Base-by-base conservation (phyloP, 2,329 filamentous ascomycete genomes). In the Mycosphaerella sp. region DNA sequence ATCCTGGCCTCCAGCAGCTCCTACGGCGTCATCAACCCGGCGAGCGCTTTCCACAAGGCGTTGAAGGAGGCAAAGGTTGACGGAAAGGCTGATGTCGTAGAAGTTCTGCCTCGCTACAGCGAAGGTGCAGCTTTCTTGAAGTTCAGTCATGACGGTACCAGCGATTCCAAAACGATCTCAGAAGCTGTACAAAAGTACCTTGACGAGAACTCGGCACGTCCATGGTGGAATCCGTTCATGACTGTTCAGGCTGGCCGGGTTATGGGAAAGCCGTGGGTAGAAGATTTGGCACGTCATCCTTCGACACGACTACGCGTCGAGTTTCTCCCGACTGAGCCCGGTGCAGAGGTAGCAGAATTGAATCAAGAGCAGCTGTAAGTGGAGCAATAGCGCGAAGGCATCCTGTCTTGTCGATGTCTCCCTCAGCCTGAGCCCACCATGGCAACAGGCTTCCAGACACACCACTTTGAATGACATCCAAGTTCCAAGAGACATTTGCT, bases 61-160 rank as follows among this genome's bases (percentile, higher is more conserved):
- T 56, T 58, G 45, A 59, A 63, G 50, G 54, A 57, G 27, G 63
- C 56, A 17, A 57, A 60, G 12, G 54, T 65, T 8, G 58, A 56
- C 2, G 45, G 45, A 10, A 56, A 62, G 8, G 61, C 95, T 42
- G 82, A 84, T 52, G 81, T 95, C 41, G 87, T 83, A 2, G 85
- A 95, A 63, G 84, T 96, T 13, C 69, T 96, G 14, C 89, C 90
- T 0, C 79, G 89, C 2, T 75, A 94, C 25, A 90, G 94, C 62
- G 93, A 98, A 65, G 93, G 93, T 13, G 93, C 93, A 10, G 89
- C 88, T 0, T 97, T 94, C 66, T 84, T 97, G 67, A 96, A 94
- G 68, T 89, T 94, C 65, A 78, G 77, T 13, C 80, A 80, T 59
- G 73, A 75, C 66, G 71, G 41, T 62, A 75, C 42, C 64, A 59